Percentiles rank a stretch among this genome's conserved stretches.
These are phyloP conservation scores for Trichoderma sp. DNA, from an alignment of 2,329 filamentous ascomycete genomes.

Conservation along the genomic window DNA sequence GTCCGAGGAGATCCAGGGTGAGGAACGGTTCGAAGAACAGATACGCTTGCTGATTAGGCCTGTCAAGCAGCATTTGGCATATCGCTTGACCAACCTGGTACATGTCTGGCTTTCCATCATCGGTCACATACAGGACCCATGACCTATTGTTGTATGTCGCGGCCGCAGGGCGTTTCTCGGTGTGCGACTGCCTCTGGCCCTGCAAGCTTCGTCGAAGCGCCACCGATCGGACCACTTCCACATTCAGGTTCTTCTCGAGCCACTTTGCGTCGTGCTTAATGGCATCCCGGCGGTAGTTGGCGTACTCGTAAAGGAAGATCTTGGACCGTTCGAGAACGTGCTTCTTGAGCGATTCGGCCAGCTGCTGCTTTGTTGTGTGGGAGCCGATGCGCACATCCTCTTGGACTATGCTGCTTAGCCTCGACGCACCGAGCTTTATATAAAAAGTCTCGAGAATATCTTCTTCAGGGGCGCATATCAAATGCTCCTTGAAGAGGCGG, in stretches of 20 bases:
- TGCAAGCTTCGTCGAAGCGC: constrained; percentile 74
- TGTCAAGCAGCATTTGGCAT: constrained; percentile 74
- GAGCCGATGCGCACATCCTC: constrained; percentile 74
- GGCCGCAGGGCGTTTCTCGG: constrained; percentile 74
- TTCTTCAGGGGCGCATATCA: constrained; percentile 88
- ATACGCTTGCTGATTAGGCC: constrained; percentile 85
- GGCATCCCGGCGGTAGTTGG: constrained; percentile 69
- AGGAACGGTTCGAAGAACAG: constrained; percentile 90
- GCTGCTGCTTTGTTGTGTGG: constrained; percentile 64
- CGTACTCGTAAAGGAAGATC: constrained; percentile 80
- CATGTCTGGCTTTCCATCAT: constrained; percentile 69
- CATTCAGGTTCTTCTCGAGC: constrained; percentile 81
- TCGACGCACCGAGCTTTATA: constrained; percentile 72
- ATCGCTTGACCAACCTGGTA: constrained; percentile 92
- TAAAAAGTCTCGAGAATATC: constrained; percentile 86
- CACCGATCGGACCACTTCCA: constrained; percentile 77
- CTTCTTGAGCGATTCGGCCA: constrained; percentile 70
- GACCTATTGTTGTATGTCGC: constrained; percentile 55
- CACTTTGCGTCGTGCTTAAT: constrained; percentile 87
- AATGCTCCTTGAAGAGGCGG: constrained; percentile 78
- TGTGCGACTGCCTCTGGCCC: constrained; percentile 68
- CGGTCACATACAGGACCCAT: constrained; percentile 75
- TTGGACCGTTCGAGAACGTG: constrained; percentile 86
- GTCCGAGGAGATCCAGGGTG: constrained; percentile 76
- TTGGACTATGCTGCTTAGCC: constrained; percentile 75